phyloP scores from a whole-genome alignment of 495 filamentous ascomycete species.

The Penicillium simplicissimum region DNA sequence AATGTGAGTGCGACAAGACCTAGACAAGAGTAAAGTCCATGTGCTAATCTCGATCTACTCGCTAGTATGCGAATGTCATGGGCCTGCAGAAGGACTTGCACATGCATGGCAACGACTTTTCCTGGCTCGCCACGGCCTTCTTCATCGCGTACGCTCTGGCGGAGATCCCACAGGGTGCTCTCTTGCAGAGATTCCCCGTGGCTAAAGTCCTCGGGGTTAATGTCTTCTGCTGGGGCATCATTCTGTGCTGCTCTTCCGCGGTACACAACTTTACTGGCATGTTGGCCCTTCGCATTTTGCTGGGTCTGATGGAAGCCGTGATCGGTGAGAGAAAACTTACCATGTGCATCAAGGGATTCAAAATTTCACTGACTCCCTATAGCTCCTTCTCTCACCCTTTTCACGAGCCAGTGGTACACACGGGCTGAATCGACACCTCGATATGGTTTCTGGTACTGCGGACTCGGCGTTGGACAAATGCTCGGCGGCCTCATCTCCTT shows the following conservation, averaged over 20 bases:
- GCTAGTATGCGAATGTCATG: slow-evolving; percentile 60
- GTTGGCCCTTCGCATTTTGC: slow-evolving; percentile 54
- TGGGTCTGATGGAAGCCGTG: slow-evolving; percentile 66
- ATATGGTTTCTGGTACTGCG: slow-evolving; percentile 66
- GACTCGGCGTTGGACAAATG: slow-evolving; percentile 63
- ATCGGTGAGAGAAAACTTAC: slow-evolving; percentile 39
- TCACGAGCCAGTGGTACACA: slow-evolving; percentile 61
- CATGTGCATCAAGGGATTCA: neutral
- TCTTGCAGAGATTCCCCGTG: slow-evolving; percentile 55
- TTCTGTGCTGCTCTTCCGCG: slow-evolving; percentile 57
- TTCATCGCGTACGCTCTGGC: slow-evolving; percentile 57
- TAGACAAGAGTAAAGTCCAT: too few species aligned
- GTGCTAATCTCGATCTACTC: neutral
- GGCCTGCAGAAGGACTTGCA: slow-evolving; percentile 50
- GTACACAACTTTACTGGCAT: slow-evolving; percentile 50
- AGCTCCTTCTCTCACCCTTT: slow-evolving; percentile 54
- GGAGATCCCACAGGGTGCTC: slow-evolving; percentile 54
- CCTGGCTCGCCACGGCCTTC: slow-evolving; percentile 55
- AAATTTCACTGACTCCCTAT: neutral
- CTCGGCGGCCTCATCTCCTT: slow-evolving; percentile 62
- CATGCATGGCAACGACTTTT: slow-evolving; percentile 55
- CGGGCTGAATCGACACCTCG: slow-evolving; percentile 61
- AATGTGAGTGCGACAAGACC: slow-evolving; percentile 47
- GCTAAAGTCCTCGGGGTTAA: slow-evolving; percentile 59
- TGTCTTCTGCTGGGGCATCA: slow-evolving; percentile 58